Conservation (phyloP, 2,329 filamentous ascomycete genomes). For the Penicillium sp. region DNA sequence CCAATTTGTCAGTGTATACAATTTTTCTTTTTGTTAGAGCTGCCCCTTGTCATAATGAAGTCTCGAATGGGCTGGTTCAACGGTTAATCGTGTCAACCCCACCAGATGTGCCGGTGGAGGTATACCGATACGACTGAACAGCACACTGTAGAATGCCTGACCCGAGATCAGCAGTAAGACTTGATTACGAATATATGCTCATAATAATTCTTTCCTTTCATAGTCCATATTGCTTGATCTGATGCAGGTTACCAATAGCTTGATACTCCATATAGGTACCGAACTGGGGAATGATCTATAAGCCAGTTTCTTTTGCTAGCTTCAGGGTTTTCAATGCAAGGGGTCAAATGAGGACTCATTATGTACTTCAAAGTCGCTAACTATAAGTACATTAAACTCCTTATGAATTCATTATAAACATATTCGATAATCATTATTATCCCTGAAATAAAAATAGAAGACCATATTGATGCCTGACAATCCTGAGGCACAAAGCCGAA, state of each 20-base stretch:
- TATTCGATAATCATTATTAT: neutral
- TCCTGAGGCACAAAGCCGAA: slow-evolving; percentile 1
- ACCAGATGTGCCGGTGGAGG: too few species aligned
- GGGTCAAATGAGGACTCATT: neutral
- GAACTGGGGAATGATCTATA: neutral
- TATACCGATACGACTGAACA: neutral
- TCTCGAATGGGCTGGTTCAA: neutral
- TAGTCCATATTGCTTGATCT: neutral
- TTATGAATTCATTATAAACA: neutral
- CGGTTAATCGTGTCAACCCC: neutral
- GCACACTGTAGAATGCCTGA: neutral
- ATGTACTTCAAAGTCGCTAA: neutral
- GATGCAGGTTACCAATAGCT: neutral
- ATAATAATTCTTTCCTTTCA: neutral
- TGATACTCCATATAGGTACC: neutral
- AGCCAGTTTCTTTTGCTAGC: neutral
- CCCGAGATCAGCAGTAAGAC: neutral
- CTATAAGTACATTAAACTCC: neutral
- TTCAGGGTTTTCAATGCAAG: neutral
- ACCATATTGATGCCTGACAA: neutral
- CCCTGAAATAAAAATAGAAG: neutral
- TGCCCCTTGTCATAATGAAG: neutral
- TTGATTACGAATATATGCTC: too few species aligned
- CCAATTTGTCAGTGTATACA: too few species aligned
- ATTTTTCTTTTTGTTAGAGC: neutral